Conservation (phyloP, 1,284 basidiomycete species). For the Tetrapyrgos nigripes region DNA sequence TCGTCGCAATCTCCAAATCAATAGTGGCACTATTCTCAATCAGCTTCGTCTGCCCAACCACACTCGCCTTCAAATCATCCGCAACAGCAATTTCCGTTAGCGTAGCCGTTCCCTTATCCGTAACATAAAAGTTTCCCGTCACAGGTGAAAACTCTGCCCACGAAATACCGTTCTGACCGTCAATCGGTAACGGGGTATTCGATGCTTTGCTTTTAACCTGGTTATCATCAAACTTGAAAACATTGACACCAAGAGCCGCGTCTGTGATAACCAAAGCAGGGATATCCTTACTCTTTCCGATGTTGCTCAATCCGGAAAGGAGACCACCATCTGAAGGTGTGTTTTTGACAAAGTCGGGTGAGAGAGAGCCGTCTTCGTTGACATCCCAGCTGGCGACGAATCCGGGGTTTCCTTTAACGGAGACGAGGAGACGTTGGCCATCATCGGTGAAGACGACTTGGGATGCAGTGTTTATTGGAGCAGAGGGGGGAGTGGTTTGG, state of each 20-base stretch:
- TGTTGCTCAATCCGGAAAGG: neutral
- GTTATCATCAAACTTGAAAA: neutral
- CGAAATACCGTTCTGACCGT: neutral
- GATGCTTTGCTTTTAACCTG: neutral
- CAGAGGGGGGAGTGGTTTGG: constrained; percentile 48
- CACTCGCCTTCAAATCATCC: neutral
- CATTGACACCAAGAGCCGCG: neutral
- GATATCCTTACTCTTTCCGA: neutral
- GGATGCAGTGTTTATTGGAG: constrained; percentile 45
- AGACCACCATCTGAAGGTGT: neutral
- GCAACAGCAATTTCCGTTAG: constrained; percentile 4
- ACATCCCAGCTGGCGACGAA: neutral
- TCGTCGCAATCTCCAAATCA: constrained; percentile 5
- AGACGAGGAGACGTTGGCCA: neutral
- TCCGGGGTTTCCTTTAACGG: neutral
- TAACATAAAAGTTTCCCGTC: constrained; percentile 8
- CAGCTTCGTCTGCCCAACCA: constrained; percentile 4
- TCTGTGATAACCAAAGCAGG: neutral
- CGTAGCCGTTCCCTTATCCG: neutral
- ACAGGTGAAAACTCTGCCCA: neutral
- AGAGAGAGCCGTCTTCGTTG: neutral
- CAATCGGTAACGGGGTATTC: neutral
- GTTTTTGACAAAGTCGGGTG: neutral
- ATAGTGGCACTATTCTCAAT: neutral
- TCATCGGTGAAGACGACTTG: constrained; percentile 25